These are phyloP conservation scores for Fusarium pininemorale DNA, from an alignment of 2,329 filamentous ascomycete genomes.

Conservation along the genomic window DNA sequence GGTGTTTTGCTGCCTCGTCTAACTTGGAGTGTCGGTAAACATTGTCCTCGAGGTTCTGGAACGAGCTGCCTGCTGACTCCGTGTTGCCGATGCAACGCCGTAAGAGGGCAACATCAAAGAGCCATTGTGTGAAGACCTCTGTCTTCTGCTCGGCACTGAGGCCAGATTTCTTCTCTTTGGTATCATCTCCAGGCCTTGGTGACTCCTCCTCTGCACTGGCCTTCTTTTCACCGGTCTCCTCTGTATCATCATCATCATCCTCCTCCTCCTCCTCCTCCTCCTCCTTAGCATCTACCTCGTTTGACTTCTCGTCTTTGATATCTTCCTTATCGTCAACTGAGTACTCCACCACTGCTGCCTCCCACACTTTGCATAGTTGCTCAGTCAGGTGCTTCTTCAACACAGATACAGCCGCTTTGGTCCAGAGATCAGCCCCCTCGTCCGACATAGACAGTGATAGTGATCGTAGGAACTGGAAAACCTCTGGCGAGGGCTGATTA, in stretches of 20 bases:
- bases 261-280: background rate
- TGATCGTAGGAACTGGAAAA: slow-evolving; percentile 76
- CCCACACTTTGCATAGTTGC: slow-evolving; percentile 62
- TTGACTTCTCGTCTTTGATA: background rate
- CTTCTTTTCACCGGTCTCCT: slow-evolving; percentile 4
- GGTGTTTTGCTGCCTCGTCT: slow-evolving; percentile 59
- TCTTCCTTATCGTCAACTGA: slow-evolving; percentile 28
- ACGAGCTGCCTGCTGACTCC: slow-evolving; percentile 38
- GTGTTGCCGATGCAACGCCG: slow-evolving; percentile 54
- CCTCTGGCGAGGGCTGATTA: slow-evolving; percentile 77
- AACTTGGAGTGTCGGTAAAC: slow-evolving; percentile 58
- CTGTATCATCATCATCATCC: background rate
- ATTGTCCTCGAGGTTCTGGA: slow-evolving; percentile 58
- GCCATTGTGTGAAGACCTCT: slow-evolving; percentile 67
- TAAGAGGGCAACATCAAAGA: slow-evolving; percentile 68
- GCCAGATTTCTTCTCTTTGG: background rate
- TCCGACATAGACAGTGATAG: slow-evolving; percentile 74
- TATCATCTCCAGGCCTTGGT: background rate
- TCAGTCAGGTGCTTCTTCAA: slow-evolving; percentile 68
- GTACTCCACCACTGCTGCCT: slow-evolving; percentile 50
- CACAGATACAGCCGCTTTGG: slow-evolving; percentile 67
- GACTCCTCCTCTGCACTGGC: slow-evolving; percentile 22
- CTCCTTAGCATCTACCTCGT: background rate
- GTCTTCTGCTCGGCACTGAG: slow-evolving; percentile 42
- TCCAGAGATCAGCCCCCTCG: slow-evolving; percentile 84